phyloP scores from a whole-genome alignment of 352 stramenopile genomes.

The Phytophthora hybrid region DNA sequence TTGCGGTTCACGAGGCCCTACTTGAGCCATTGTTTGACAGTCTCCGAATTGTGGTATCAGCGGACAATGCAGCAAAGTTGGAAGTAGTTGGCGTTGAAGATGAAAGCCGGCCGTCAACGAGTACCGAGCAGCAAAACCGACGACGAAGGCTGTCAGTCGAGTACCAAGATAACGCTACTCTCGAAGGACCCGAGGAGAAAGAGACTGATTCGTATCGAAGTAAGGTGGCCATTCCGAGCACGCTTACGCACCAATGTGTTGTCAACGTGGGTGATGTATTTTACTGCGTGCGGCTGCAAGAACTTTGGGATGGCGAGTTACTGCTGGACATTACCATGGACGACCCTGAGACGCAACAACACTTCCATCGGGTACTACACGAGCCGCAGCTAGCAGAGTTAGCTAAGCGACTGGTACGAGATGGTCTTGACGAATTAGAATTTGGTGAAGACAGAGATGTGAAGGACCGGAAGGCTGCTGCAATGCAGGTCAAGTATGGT shows the following conservation, averaged over 20 bases:
- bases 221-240: constrained; percentile 18
- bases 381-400: constrained; percentile 49
- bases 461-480: constrained; percentile 20
- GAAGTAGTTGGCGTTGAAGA: constrained; percentile 17
- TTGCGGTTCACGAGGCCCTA: constrained; percentile 64
- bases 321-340: constrained; percentile 66
- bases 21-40: constrained; percentile 53
- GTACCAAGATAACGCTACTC: not conserved
- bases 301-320: constrained; percentile 73
- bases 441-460: not conserved
- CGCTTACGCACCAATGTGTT: constrained; percentile 63
- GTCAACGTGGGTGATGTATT: constrained; percentile 55
- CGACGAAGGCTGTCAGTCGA: constrained; percentile 18
- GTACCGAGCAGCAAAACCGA: not conserved
- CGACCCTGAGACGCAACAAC: constrained; percentile 50
- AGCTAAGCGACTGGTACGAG: constrained; percentile 39
- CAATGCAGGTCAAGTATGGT: constrained; percentile 36
- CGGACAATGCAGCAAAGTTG: constrained; percentile 11
- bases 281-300: constrained; percentile 68
- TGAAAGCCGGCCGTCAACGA: constrained; percentile 16
- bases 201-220: not conserved
- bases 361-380: constrained; percentile 42
- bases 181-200: not conserved
- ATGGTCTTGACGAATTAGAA: constrained; percentile 25
- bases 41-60: constrained; percentile 20